Evolutionary conservation across 805 yeast species (phyloP).

Genomic region (Cyberlindnera samutprakarnensis): DNA sequence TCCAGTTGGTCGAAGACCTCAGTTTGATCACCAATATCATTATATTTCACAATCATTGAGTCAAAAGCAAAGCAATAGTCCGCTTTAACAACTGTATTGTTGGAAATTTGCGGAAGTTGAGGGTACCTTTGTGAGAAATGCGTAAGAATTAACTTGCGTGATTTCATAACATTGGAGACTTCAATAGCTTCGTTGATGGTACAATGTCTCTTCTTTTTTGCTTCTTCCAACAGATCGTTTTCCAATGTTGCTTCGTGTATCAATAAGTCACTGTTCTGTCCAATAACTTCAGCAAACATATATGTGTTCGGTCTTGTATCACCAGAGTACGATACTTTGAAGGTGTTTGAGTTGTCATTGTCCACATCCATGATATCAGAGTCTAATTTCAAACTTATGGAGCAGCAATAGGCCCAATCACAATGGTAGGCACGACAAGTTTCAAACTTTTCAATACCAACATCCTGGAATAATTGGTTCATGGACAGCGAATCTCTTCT

Average conservation of each 20-base stretch:
- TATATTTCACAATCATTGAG: slow-evolving; percentile 46
- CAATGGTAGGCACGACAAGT: slow-evolving; percentile 84
- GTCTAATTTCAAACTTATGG: slow-evolving; percentile 38
- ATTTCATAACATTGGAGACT: slow-evolving; percentile 65
- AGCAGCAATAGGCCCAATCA: slow-evolving; percentile 66
- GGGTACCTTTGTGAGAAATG: slow-evolving; percentile 92
- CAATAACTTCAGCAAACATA: slow-evolving; percentile 53
- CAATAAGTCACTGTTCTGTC: slow-evolving; percentile 58
- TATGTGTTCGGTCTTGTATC: slow-evolving; percentile 79
- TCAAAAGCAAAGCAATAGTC: slow-evolving; percentile 55
- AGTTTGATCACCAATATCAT: slow-evolving; percentile 34
- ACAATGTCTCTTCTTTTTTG: slow-evolving; percentile 74
- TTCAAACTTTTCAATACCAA: slow-evolving; percentile 36
- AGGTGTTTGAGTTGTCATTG: slow-evolving; percentile 21
- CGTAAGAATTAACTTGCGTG: slow-evolving; percentile 65
- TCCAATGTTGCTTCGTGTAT: slow-evolving; percentile 94
- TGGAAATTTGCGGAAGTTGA: slow-evolving; percentile 36
- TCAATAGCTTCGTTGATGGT: slow-evolving; percentile 82
- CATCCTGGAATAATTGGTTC: slow-evolving; percentile 29
- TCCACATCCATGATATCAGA: slow-evolving; percentile 6
- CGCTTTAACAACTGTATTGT: slow-evolving; percentile 21
- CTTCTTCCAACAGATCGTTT: slow-evolving; percentile 70
- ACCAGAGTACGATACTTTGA: slow-evolving; percentile 84
- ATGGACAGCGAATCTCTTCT: slow-evolving; percentile 23
- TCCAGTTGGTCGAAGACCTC: slow-evolving; percentile 22